These are phyloP conservation scores for Dictyostelium capitatum DNA, from an alignment of 78 protist species.

Conservation along the genomic window DNA sequence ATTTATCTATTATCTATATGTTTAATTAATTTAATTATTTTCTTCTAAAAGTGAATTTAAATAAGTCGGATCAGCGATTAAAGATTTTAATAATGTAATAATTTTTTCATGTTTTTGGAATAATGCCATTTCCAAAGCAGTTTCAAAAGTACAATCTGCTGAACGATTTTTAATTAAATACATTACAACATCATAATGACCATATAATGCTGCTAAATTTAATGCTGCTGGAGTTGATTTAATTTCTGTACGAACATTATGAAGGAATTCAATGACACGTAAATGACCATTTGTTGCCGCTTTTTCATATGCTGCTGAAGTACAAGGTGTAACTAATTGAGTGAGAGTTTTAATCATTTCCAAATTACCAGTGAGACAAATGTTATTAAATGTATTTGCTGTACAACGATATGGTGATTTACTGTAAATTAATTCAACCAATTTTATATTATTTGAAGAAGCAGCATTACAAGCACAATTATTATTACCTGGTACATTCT, in stretches of 20 bases:
- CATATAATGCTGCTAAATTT: background rate
- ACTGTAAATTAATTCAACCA: background rate
- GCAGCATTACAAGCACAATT: slow-evolving; percentile 1
- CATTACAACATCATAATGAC: background rate
- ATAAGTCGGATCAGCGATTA: background rate
- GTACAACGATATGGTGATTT: too few relatives aligned
- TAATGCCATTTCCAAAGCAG: background rate
- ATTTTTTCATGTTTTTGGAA: background rate
- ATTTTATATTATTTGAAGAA: background rate
- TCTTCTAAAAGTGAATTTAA: background rate
- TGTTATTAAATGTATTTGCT: background rate
- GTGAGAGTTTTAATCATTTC: slow-evolving; percentile 1
- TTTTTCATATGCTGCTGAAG: background rate
- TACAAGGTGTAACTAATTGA: background rate
- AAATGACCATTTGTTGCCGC: slow-evolving; percentile 20
- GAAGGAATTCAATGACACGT: slow-evolving; percentile 3
- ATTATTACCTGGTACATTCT: background rate
- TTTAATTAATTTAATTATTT: background rate
- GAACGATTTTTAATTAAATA: background rate
- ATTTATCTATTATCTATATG: too few relatives aligned
- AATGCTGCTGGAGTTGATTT: background rate
- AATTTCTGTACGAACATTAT: background rate
- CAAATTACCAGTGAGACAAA: background rate
- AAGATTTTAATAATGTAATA: background rate
- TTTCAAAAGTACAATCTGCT: background rate